Percentiles rank a stretch among this genome's conserved stretches.
phyloP scores from a whole-genome alignment of 2,329 filamentous ascomycete species.

The Diaporthe nobilis region DNA sequence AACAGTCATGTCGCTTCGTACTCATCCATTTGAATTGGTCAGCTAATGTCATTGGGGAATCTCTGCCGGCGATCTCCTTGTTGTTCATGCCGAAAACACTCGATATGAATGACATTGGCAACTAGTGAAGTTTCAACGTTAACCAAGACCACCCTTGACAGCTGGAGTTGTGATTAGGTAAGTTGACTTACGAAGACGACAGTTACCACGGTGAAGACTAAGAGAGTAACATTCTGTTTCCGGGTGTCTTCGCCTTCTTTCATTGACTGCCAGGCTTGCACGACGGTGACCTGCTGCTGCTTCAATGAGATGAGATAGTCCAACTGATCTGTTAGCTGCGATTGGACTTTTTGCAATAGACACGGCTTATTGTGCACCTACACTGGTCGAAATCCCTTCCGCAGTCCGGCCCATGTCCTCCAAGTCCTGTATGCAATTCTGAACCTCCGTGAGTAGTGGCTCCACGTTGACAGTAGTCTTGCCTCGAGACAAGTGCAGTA shows the following conservation, averaged over 20 bases:
- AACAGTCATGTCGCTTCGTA: background rate
- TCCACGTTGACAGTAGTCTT: slow-evolving; percentile 42
- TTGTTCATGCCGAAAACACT: slow-evolving; percentile 58
- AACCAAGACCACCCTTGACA: background rate
- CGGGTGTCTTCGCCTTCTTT: slow-evolving; percentile 56
- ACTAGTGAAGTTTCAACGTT: slow-evolving; percentile 39
- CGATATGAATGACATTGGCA: slow-evolving; percentile 56
- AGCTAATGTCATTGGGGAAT: slow-evolving; percentile 37
- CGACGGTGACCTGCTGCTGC: slow-evolving; percentile 61
- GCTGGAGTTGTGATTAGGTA: no score
- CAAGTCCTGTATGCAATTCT: slow-evolving; percentile 52
- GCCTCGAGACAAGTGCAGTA: slow-evolving; percentile 34
- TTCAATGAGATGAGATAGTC: slow-evolving; percentile 59
- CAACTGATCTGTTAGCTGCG: slow-evolving; percentile 45
- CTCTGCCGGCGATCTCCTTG: slow-evolving; percentile 45
- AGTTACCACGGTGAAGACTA: slow-evolving; percentile 62
- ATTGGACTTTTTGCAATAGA: background rate
- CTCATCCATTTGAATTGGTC: slow-evolving; percentile 42
- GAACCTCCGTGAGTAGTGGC: slow-evolving; percentile 41
- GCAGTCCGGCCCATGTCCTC: slow-evolving; percentile 52
- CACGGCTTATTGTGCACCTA: slow-evolving; percentile 41
- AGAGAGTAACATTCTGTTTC: slow-evolving; percentile 59
- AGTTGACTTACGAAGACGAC: slow-evolving; percentile 58
- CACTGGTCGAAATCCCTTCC: slow-evolving; percentile 50
- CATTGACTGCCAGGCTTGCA: slow-evolving; percentile 59